These are phyloP conservation scores for Cylindrodendrum hubeiense DNA, from an alignment of 2,329 filamentous ascomycete genomes.

Conservation along the genomic window DNA sequence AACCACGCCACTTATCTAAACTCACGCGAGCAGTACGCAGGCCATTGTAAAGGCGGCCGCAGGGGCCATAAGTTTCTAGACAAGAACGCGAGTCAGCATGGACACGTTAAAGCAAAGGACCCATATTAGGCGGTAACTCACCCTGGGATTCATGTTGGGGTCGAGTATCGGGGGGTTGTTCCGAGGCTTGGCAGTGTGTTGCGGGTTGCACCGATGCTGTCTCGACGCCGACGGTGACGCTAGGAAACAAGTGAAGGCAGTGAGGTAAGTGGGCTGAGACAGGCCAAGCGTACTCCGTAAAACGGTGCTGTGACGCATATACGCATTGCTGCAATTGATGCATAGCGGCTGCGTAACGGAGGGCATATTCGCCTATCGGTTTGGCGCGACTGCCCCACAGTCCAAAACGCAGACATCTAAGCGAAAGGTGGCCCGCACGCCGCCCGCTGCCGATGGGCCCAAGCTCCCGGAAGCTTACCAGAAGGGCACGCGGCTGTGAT, in stretches of 20 bases:
- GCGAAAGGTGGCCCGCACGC: slow-evolving; percentile 35
- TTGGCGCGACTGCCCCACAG: slow-evolving; percentile 13
- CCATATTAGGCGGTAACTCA: slow-evolving; percentile 12
- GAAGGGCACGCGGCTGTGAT: slow-evolving; percentile 33
- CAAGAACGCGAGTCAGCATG: slow-evolving; percentile 19
- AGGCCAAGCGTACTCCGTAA: background rate
- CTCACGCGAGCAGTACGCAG: slow-evolving; percentile 61
- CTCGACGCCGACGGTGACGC: background rate
- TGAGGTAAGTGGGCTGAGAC: background rate
- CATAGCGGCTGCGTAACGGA: slow-evolving; percentile 24
- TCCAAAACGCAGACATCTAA: slow-evolving; percentile 30
- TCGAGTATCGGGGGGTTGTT: background rate
- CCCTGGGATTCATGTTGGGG: slow-evolving; percentile 46
- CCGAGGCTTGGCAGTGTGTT: background rate
- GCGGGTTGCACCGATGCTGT: background rate
- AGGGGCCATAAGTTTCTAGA: slow-evolving; percentile 61
- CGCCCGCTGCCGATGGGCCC: slow-evolving; percentile 42
- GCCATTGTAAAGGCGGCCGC: slow-evolving; percentile 68
- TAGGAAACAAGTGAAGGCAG: slow-evolving; percentile 9
- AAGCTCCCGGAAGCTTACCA: slow-evolving; percentile 48
- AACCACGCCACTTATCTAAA: slow-evolving; percentile 36
- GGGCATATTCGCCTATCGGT: slow-evolving; percentile 14
- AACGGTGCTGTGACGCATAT: slow-evolving; percentile 24
- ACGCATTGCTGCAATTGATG: slow-evolving; percentile 45
- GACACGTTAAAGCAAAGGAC: background rate